Percentiles rank a stretch among this genome's conserved stretches.
phyloP scores from a whole-genome alignment of 2,329 filamentous ascomycete genomes.

The Cordyceps javanica region DNA sequence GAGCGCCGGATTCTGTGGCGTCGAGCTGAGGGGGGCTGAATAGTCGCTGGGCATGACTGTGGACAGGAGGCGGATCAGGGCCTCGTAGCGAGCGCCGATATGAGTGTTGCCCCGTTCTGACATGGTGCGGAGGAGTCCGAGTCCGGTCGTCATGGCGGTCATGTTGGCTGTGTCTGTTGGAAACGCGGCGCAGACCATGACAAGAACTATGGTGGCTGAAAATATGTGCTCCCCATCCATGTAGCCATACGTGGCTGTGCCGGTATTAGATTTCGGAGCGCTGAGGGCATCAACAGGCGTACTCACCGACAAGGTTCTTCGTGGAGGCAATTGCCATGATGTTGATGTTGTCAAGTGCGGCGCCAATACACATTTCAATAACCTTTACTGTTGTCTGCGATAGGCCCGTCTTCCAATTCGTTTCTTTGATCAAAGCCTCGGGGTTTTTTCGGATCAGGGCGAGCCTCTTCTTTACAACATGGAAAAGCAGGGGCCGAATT shows the following conservation, averaged over 20 bases:
- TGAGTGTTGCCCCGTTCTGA: conserved; percentile 47
- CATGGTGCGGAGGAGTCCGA: conserved; percentile 43
- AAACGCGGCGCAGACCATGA: conserved; percentile 49
- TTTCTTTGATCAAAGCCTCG: conserved; percentile 16
- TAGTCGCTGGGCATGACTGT: conserved; percentile 19
- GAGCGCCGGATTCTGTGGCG: neutral
- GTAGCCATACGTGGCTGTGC: conserved; percentile 47
- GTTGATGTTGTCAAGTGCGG: conserved; percentile 41
- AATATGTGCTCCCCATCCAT: conserved; percentile 53
- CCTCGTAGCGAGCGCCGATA: conserved; percentile 31
- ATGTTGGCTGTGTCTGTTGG: conserved; percentile 36
- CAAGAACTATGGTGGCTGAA: conserved; percentile 46
- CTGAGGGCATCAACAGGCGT: neutral
- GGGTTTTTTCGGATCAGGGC: conserved; percentile 19
- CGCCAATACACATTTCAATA: conserved; percentile 46
- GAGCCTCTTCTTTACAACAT: conserved; percentile 44
- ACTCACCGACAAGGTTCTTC: conserved; percentile 43
- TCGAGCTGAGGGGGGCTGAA: neutral
- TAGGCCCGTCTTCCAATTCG: conserved; percentile 41
- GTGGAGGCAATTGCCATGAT: conserved; percentile 43
- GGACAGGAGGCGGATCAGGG: conserved; percentile 25
- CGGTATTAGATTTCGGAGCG: neutral
- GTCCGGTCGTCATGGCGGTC: conserved; percentile 37
- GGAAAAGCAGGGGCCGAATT: conserved; percentile 45
- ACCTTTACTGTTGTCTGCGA: conserved; percentile 42